Conservation (phyloP, 139 green algal species). For the Eudorina sp. region DNA sequence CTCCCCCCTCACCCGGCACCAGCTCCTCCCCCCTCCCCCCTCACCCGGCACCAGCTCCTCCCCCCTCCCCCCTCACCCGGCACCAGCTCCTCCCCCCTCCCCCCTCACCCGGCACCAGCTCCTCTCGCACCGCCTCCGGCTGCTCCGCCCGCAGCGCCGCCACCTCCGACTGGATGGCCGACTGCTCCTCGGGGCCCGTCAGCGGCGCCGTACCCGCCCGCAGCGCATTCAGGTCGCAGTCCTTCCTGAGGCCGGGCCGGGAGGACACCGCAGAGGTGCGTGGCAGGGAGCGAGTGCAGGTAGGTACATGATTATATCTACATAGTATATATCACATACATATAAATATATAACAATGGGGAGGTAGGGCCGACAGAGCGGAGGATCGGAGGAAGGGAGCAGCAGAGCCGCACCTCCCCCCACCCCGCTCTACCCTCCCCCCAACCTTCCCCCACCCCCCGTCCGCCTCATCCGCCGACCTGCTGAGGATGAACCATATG, state of each 20-base stretch:
- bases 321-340: no score
- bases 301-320: no score
- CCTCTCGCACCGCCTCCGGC: slow-evolving; percentile 83
- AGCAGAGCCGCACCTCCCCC: no score
- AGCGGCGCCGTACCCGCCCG: slow-evolving; percentile 50
- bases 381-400: no score
- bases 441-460: neutral
- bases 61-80: neutral
- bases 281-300: no score
- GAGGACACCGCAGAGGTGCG: no score
- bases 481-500: slow-evolving; percentile 93
- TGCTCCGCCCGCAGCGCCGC: slow-evolving; percentile 66
- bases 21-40: neutral
- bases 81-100: neutral
- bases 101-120: slow-evolving; percentile 58
- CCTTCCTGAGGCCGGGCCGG: slow-evolving; percentile 47
- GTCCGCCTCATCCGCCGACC: neutral
- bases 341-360: no score
- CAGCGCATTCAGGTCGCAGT: slow-evolving; percentile 77
- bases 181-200: slow-evolving; percentile 64
- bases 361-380: no score
- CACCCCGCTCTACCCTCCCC: neutral
- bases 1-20: no score
- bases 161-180: slow-evolving; percentile 72
- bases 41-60: neutral